Conservation (phyloP, 2,329 filamentous ascomycete genomes). For the Pseudogymnoascus sp. region DNA sequence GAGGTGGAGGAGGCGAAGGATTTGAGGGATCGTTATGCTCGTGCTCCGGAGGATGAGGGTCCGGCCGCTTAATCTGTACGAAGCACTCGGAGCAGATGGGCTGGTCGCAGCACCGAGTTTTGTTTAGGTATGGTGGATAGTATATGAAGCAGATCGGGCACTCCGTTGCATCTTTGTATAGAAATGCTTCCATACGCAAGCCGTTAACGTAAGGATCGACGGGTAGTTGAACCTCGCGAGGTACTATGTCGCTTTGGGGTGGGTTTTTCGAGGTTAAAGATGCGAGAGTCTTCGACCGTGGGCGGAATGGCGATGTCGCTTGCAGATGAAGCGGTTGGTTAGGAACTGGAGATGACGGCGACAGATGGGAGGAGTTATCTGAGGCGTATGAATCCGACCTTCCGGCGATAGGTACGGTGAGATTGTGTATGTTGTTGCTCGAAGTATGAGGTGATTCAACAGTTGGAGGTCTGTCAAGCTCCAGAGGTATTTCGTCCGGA, state of each 20-base stretch:
- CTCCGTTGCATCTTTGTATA: constrained; percentile 86
- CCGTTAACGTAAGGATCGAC: constrained; percentile 86
- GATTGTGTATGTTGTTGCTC: constrained; percentile 58
- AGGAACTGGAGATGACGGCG: constrained; percentile 45
- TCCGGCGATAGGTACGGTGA: constrained; percentile 73
- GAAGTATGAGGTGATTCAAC: constrained; percentile 45
- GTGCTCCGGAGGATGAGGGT: constrained; percentile 84
- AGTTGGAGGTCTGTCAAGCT: constrained; percentile 47
- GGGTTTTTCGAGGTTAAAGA: constrained; percentile 71
- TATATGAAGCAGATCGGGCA: constrained; percentile 96
- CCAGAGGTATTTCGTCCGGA: constrained; percentile 73
- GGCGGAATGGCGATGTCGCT: constrained; percentile 60
- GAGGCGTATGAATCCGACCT: constrained; percentile 75
- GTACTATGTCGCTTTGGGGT: constrained; percentile 64
- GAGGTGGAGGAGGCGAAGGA: constrained; percentile 38
- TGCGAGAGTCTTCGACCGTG: constrained; percentile 82
- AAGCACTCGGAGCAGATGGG: constrained; percentile 98
- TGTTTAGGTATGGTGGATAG: constrained; percentile 91
- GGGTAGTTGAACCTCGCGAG: constrained; percentile 73
- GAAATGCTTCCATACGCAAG: constrained; percentile 83
- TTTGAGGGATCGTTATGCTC: constrained; percentile 29
- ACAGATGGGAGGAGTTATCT: constrained; percentile 55
- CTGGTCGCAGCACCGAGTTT: constrained; percentile 91
- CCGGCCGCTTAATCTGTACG: constrained; percentile 92
- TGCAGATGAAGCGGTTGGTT: constrained; percentile 41